These are phyloP conservation scores for Aegilops longissima DNA, from an alignment of 176 grass and related monocot genomes.

Conservation along the genomic window DNA sequence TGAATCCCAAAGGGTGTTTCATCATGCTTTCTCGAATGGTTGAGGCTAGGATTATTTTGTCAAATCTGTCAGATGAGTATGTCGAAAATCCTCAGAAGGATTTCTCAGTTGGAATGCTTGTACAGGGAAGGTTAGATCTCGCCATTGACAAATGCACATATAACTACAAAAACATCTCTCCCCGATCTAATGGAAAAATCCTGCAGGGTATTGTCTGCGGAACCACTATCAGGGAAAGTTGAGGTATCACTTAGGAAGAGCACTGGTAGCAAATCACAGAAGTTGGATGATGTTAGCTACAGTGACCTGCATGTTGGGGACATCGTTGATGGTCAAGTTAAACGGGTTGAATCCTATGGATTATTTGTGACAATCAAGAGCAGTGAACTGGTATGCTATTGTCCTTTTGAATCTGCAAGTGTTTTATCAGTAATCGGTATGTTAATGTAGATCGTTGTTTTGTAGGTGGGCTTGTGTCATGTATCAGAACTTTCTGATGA, in stretches of 20 bases:
- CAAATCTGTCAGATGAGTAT: constrained; percentile 84
- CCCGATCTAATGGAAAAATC: constrained; percentile 22
- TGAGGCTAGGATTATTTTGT: constrained; percentile 81
- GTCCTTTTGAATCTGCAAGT: background rate
- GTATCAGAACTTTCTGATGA: constrained; percentile 91
- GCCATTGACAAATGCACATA: constrained; percentile 4
- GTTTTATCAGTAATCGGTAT: constrained; percentile 15
- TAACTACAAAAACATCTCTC: background rate
- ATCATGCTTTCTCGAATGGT: constrained; percentile 78
- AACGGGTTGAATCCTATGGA: constrained; percentile 74
- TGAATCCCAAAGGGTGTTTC: constrained; percentile 90
- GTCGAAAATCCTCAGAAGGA: constrained; percentile 80
- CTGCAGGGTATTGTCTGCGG: constrained; percentile 70
- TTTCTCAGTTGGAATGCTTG: constrained; percentile 85
- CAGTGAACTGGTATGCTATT: constrained; percentile 61
- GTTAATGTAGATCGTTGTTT: constrained; percentile 35
- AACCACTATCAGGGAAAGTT: constrained; percentile 66
- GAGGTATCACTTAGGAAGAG: constrained; percentile 74
- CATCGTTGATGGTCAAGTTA: constrained; percentile 75
- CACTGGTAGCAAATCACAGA: constrained; percentile 42
- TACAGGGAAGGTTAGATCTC: constrained; percentile 70
- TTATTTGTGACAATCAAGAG: constrained; percentile 75
- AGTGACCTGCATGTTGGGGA: constrained; percentile 68
- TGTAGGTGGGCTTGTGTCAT: constrained; percentile 95
- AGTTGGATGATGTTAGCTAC: constrained; percentile 38